Base-by-base conservation (phyloP, 306 rosid genomes). In the Comarum palustre region DNA sequence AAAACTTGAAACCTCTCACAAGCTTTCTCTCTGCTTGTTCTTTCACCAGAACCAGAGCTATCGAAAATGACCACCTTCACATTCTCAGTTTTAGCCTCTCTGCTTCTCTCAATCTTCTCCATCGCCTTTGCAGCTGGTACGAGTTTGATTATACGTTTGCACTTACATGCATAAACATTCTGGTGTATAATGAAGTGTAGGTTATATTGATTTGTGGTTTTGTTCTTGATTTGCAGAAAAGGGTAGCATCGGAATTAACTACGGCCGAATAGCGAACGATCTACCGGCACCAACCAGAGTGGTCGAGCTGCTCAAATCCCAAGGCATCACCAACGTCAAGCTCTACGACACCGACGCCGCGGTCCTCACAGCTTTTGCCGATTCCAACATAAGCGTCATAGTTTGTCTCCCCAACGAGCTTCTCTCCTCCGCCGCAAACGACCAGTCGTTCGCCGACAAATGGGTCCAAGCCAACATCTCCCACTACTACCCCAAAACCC, bases 401-500 rank as follows among this genome's bases (percentile, higher is more conserved):
- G 86, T 86, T 0, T 86, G 90, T 0, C 76, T 92, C 68, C 96
- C 98, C 24, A 92, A 92, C 83, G 88, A 84, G 79, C 86, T 84
- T 29, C 98, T 92, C 75, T 69, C 90, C 72, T 51, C 87, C 16
- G 84, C 88, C 4, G 92, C 98, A 0, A 36, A 81, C 0, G 88
- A 82, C 47, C 82, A 81, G 17, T 87, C 97, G 1, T 84, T 80
- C 73, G 82, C 97, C n/a, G 97, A 93, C 80, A 73, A 82, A 0
- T 93, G 97, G 97, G 87, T 93, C 9, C 75, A 89, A 69, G 61
- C 90, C 50, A 93, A 82, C 80, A 85, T 93, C 78, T 25, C 84
- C 3, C 71, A 5, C 0, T 85, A 71, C 82, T 50, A 79, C 83
- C 98, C 98, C 0, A 75, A 84, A 54, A 90, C 96, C 9, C 73